Evolutionary conservation across 1,284 basidiomycete species (phyloP), one percentile per base, ranked within the genome.

Genomic region (Cryptococcus sp.): DNA sequence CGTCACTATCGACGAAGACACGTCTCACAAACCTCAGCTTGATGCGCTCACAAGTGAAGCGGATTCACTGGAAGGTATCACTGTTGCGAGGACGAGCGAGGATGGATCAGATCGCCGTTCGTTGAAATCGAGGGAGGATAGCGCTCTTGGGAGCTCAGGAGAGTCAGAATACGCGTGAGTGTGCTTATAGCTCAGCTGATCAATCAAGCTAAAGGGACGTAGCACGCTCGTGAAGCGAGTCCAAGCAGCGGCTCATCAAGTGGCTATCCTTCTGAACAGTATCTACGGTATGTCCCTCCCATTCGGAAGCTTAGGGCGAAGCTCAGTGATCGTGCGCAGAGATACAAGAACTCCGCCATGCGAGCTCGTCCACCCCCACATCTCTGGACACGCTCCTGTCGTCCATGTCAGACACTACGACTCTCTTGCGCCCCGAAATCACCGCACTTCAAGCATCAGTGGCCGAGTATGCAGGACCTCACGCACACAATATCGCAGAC

Each of bases 291-390:
- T 27, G 66, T 63, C 16, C 19, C 35, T 31, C 19, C 47, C 23
- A 5, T 35, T 4, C 13, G 31, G 10, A 8, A 35, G 10, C 31
- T 35, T 8, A 35, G 31, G 2, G 10, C 10, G 8, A 35, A 35
- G 31, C 31, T 35, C 3, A 35, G 2, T 13, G 8, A 35, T 35
- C 5, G 5, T 8, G 5, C 16, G n/a, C 38, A 67, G 68, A 72
- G 57, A 67, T 72, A 25, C 64, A 76, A 54, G 74, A 76, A 53
- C 54, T 74, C 3, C 70, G 75, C 17, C 74, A 75, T 53, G 59
- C 68, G 2, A 56, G 54, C n/a, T 40, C 55, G 5, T 82, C 83
- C 60, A 15, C 11, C 81, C 47, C 83, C 81, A 46, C 83, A 75
- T 42, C 81, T 74, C 53, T 68, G 52, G 67, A 69, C 48, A 50